Evolutionary conservation across 2,329 filamentous ascomycete genomes (phyloP).

Genomic region (Cladosporium halotolerans): DNA sequence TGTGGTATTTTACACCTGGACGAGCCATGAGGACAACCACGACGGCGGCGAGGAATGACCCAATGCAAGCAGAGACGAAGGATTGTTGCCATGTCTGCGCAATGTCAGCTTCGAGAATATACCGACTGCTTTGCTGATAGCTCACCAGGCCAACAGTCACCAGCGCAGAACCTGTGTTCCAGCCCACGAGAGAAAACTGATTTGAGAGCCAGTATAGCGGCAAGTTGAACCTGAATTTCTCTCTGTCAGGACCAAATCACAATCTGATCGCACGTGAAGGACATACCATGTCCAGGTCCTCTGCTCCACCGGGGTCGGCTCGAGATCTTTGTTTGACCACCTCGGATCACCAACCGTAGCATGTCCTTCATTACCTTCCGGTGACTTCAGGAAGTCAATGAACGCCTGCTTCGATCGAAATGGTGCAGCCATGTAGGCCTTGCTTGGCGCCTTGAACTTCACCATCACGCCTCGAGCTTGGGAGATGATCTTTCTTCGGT

Average conservation of each 20-base stretch:
- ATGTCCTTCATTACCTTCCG: conserved; percentile 13
- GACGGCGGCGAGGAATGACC: conserved; percentile 10
- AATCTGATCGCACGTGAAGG: conserved; percentile 1
- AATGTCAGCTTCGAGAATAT: not conserved
- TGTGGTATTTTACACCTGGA: conserved; percentile 12
- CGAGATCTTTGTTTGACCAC: conserved; percentile 23
- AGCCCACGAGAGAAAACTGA: conserved; percentile 13
- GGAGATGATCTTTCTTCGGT: no score
- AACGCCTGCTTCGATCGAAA: conserved; percentile 11
- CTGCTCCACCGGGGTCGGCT: conserved; percentile 20
- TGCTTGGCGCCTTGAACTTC: conserved; percentile 6
- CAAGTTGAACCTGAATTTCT: not conserved
- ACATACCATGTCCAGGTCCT: conserved; percentile 28
- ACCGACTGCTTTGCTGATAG: no score
- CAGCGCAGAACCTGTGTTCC: conserved; percentile 13
- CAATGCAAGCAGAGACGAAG: conserved; percentile 10
- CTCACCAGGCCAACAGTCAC: conserved; percentile 13
- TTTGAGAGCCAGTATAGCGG: conserved; percentile 12
- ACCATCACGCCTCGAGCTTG: not conserved
- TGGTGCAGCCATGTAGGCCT: conserved; percentile 2
- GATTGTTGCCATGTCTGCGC: conserved; percentile 14
- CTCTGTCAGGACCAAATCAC: no score
- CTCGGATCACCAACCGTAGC: conserved; percentile 3
- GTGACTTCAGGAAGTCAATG: conserved; percentile 8
- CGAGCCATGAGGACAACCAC: conserved; percentile 13